Evolutionary conservation across 1,284 basidiomycete genomes (phyloP), one percentile per base, ranked within the genome.

Genomic region (Exobasidium cylindrosporum): DNA sequence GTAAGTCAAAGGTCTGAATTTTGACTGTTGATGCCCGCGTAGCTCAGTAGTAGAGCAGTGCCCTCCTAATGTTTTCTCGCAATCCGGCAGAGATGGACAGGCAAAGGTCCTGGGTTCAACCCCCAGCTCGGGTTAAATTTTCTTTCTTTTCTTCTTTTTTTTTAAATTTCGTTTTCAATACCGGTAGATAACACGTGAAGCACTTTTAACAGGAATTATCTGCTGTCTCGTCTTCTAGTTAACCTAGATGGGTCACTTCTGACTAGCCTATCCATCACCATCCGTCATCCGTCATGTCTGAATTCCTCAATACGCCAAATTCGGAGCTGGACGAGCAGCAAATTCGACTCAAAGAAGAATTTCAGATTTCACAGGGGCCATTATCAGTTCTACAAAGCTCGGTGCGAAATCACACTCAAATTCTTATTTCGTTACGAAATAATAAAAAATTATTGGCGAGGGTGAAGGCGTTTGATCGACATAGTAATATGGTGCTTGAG

Each of bases 381-480:
- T 83, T 98, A 74, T 95, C 92, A n/a, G 95, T 99, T 54, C 85
- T 99, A 47, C 96, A 98, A 82, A 92, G 96, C 82, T 91, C 93
- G 40, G 96, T 99, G 68, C 87, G 96, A 81, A 97, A 97, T 82
- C 92, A 97, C 82, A 89, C 92, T 6, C 96, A 98, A 83, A 91
- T 99, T 72, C 87, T 99, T 66, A 95, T 99, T 78, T 94, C 93
- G 29, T 84, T 99, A 64, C 85, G 96, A 75, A 99, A 98, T 84
- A 97, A 98, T 86, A 97, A 96, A 83, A 99, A 99, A 82, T 84
- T 99, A 31, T 85, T 99, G 63, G 96, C 92, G 45, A 87, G 95
- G 62, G 95, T 98, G 63, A 99, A 99, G 82, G 96, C 96, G 0
- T 99, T 99, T 82, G 96, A 99, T 82, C 86, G 96, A 77, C 96